Conservation (phyloP, 208 protist species). For the Trichomonas tenax region DNA sequence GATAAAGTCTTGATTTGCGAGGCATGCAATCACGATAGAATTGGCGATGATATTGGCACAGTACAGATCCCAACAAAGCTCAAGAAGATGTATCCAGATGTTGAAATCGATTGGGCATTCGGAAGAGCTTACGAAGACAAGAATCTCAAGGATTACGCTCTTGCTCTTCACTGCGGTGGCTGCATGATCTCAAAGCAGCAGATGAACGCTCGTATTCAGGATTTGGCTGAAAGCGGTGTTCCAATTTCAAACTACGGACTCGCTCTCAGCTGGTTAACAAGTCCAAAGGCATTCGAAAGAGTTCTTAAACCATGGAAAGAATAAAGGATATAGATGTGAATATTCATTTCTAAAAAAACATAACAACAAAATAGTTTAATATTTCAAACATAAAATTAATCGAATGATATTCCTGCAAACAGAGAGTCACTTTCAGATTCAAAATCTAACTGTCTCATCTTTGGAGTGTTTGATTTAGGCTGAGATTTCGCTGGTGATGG, state of each 20-base stretch:
- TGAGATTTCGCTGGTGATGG: not conserved
- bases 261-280: slow-evolving; percentile 34
- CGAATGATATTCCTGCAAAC: not conserved
- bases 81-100: slow-evolving; percentile 22
- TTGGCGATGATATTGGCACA: slow-evolving; percentile 44
- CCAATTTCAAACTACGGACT: slow-evolving; percentile 48
- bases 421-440: not conserved
- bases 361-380: not conserved
- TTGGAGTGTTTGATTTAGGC: not conserved
- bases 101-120: slow-evolving; percentile 41
- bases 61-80: slow-evolving; percentile 40
- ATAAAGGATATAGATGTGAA: not conserved
- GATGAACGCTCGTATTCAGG: slow-evolving; percentile 38
- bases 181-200: slow-evolving; percentile 48
- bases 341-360: not conserved
- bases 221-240: slow-evolving; percentile 33
- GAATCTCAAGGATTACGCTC: slow-evolving; percentile 15
- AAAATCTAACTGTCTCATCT: not conserved
- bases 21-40: slow-evolving; percentile 46
- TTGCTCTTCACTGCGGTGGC: slow-evolving; percentile 44
- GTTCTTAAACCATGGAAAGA: slow-evolving; percentile 34
- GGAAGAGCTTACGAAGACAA: slow-evolving; percentile 38
- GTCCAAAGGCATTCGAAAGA: slow-evolving; percentile 28
- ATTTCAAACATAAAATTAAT: not conserved
- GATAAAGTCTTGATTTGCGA: slow-evolving; percentile 44